Conservation (phyloP, 2,329 filamentous ascomycete species). For the Aspergillus pseudoterreus region DNA sequence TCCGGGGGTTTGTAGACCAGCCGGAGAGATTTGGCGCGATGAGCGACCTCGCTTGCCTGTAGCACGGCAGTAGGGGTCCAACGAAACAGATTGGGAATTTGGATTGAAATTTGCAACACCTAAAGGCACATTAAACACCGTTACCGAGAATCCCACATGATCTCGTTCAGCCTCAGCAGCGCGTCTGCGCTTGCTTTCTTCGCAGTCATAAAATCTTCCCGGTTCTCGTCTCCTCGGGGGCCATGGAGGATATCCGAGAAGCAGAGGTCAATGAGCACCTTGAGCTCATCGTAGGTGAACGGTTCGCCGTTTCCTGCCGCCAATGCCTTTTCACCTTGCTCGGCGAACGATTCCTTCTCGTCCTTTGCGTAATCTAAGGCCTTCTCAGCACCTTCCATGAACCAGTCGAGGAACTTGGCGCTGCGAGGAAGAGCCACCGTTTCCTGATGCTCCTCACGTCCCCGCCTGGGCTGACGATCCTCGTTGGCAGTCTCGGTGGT, state of each 20-base stretch:
- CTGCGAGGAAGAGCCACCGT: conserved; percentile 41
- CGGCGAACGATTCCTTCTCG: conserved; percentile 39
- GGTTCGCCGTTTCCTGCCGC: conserved; percentile 39
- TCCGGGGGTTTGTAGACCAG: neutral
- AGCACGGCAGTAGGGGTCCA: no score
- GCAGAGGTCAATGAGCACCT: conserved; percentile 43
- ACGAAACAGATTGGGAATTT: neutral
- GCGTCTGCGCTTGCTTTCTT: conserved; percentile 45
- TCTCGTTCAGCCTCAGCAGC: conserved; percentile 42
- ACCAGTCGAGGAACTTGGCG: conserved; percentile 47
- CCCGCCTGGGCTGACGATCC: neutral
- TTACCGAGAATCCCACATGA: conserved; percentile 46
- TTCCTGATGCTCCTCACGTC: conserved; percentile 23
- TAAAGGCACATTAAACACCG: neutral
- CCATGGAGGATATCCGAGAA: conserved; percentile 44
- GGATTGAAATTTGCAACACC: neutral
- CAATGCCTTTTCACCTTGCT: conserved; percentile 31
- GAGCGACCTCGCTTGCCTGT: neutral
- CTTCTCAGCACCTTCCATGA: conserved; percentile 45
- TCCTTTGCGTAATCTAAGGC: conserved; percentile 43
- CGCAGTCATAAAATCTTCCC: conserved; percentile 45
- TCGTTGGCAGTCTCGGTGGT: conserved; percentile 10
- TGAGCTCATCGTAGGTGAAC: conserved; percentile 45
- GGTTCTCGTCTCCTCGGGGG: conserved; percentile 37
- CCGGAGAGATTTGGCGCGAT: neutral